Evolutionary conservation across 805 yeast species (phyloP).

Genomic region (Saturnispora sanitii): DNA sequence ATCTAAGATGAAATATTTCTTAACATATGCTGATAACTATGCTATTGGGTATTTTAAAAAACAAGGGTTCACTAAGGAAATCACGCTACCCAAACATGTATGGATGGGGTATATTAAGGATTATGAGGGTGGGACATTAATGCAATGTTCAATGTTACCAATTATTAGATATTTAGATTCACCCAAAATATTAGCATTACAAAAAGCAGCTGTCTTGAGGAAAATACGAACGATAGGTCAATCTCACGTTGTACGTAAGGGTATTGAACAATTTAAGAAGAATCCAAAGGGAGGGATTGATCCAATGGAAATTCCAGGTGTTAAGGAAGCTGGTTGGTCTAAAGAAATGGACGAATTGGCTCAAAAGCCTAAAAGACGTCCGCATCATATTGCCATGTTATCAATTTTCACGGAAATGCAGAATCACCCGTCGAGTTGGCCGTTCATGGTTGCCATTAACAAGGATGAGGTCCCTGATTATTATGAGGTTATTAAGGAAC

Average conservation of each 20-base stretch:
- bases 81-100: conserved; percentile 67
- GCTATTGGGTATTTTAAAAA: conserved; percentile 98
- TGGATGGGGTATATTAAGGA: conserved; percentile 99
- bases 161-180: conserved; percentile 80
- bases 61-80: conserved; percentile 96
- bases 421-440: conserved; percentile 97
- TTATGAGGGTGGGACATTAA: conserved; percentile 96
- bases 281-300: conserved; percentile 48
- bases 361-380: conserved; percentile 86
- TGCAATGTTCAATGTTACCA: conserved; percentile 96
- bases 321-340: conserved; percentile 93
- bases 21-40: conserved; percentile 96
- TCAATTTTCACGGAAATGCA: conserved; percentile 80
- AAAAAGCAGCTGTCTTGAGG: conserved; percentile 82
- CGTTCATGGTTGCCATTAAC: conserved; percentile 87
- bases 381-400: conserved; percentile 91
- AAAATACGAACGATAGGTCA: conserved; percentile 73
- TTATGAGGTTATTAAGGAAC: conserved; percentile 92
- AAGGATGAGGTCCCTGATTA: conserved; percentile 93
- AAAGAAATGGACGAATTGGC: conserved; percentile 97
- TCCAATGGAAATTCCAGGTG: conserved; percentile 81
- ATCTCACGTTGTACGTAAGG: conserved; percentile 74
- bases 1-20: conserved; percentile 71
- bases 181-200: conserved; percentile 73
- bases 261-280: conserved; percentile 61